Evolutionary conservation across 371 early-diverging fungal species (phyloP).

Genomic region (Mortierella sp.): DNA sequence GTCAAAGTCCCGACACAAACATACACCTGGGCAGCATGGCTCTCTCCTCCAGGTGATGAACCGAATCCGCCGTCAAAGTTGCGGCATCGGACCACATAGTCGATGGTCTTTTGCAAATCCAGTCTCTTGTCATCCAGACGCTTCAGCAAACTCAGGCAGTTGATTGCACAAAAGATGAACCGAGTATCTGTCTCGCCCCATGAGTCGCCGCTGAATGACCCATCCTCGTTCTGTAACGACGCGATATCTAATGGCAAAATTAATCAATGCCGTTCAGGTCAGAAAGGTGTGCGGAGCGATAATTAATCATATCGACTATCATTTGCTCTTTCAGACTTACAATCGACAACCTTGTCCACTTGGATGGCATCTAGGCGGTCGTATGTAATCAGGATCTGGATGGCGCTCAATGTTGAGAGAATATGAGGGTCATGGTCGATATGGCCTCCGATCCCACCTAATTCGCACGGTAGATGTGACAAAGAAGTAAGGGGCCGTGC

Average conservation of each 20-base stretch:
- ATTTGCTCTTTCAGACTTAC: conserved; percentile 61
- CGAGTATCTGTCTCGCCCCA: conserved; percentile 98
- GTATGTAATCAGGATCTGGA: conserved; percentile 92
- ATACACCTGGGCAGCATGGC: conserved; percentile 97
- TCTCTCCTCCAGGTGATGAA: conserved; percentile 93
- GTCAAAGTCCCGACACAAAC: conserved; percentile 94
- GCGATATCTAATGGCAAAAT: conserved; percentile 27
- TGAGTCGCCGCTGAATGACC: conserved; percentile 91
- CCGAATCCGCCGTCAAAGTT: conserved; percentile 99
- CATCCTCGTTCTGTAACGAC: conserved; percentile 68
- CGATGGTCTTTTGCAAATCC: conserved; percentile 79
- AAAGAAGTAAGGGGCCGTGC: neutral
- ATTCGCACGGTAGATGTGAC: neutral
- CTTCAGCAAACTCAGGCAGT: conserved; percentile 81
- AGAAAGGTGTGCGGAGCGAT: neutral
- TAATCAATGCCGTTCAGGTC: neutral
- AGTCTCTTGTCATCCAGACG: conserved; percentile 75
- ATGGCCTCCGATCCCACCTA: conserved; percentile 96
- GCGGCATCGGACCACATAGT: conserved; percentile 85
- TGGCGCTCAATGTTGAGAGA: conserved; percentile 93
- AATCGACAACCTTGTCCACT: conserved; percentile 75
- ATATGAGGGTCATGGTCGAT: conserved; percentile 93
- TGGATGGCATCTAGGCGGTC: conserved; percentile 86
- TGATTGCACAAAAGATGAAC: conserved; percentile 92
- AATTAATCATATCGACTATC: neutral